Base-by-base conservation (phyloP, 192 early-diverging fungal species). In the Entomortierella parvispora region DNA sequence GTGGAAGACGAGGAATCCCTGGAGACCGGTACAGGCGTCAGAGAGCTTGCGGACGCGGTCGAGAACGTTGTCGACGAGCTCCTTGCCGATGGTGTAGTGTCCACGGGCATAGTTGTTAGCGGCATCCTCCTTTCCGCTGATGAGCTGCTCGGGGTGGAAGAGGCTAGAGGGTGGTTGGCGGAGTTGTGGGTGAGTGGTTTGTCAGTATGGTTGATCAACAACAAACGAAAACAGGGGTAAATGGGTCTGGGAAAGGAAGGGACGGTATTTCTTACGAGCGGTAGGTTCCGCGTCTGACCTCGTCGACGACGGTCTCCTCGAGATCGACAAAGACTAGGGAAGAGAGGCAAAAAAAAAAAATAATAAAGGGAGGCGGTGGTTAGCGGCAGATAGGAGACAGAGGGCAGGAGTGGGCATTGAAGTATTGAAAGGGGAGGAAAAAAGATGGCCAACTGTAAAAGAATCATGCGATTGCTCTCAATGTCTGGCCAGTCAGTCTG, bases 281-380 rank as follows among this genome's bases (percentile, higher is more conserved):
- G 92, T 99, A 99, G 86, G 95, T 95, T 83, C 98, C 96, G 76
- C 92, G 97, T 80, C 98, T 95, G 70, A 99, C 98, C 89, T 99
- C 98, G 80, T 99, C 96, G 40, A 98, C 92, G 56, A 98, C 96
- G 64, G 95, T 96, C 69, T 94, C 94, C 85, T 96, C 95, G 58
- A 96, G 90, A 84, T 96, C 97, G 82, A 99, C 97, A 84, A 99
- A 97, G 83, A 99, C 95, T 55, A 53, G 40, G 18, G 29, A 25
- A 49, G 22, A 14, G 26, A 17, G 49, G n/a, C 7, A 63, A 42
- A n/a, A 34, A 26, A 42, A 44, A 37, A 18, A 40, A 20, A 23
- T 32, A 15, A 49, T 37, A 47, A 51, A 60, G 60, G 34, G 22
- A 58, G 49, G 22, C 32, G 7, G 32, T 53, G 45, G 52, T 14